These are phyloP conservation scores for Rhizopus delemar DNA, from an alignment of 371 early-diverging fungal genomes.

Conservation along the genomic window DNA sequence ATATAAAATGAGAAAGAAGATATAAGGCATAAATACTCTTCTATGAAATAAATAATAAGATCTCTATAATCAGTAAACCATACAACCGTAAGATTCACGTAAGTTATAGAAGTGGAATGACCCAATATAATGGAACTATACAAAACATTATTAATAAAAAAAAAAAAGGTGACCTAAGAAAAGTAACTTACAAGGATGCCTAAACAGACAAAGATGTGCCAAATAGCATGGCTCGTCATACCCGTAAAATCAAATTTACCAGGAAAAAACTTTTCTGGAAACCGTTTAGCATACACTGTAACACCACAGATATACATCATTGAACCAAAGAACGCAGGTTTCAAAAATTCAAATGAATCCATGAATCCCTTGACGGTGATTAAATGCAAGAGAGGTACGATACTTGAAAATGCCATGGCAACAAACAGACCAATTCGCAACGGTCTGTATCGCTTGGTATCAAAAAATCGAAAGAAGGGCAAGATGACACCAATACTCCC, in stretches of 20 bases:
- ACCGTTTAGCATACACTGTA: constrained; percentile 42
- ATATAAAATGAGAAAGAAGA: too few relatives aligned
- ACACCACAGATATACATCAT: constrained; percentile 61
- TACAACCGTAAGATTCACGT: constrained; percentile 51
- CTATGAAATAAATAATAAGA: too few relatives aligned
- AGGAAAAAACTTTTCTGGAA: constrained; percentile 70
- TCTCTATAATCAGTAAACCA: not conserved
- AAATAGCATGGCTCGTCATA: constrained; percentile 67
- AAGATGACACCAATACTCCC: constrained; percentile 59
- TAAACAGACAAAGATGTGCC: constrained; percentile 69
- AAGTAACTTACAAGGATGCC: constrained; percentile 50
- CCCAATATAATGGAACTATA: constrained; percentile 56
- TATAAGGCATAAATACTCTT: too few relatives aligned
- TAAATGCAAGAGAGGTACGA: constrained; percentile 59
- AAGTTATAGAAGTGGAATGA: constrained; percentile 50
- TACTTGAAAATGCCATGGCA: constrained; percentile 62
- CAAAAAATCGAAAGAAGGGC: constrained; percentile 63
- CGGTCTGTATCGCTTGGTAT: constrained; percentile 51
- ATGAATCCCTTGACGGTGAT: constrained; percentile 46
- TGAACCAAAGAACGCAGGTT: constrained; percentile 55
- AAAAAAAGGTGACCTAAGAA: not conserved
- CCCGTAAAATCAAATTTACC: constrained; percentile 69
- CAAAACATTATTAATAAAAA: not conserved
- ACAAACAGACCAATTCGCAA: constrained; percentile 64
- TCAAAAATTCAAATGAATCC: constrained; percentile 48